phyloP scores from a whole-genome alignment of 306 rosid genomes.

The Spatholobus suberectus region DNA sequence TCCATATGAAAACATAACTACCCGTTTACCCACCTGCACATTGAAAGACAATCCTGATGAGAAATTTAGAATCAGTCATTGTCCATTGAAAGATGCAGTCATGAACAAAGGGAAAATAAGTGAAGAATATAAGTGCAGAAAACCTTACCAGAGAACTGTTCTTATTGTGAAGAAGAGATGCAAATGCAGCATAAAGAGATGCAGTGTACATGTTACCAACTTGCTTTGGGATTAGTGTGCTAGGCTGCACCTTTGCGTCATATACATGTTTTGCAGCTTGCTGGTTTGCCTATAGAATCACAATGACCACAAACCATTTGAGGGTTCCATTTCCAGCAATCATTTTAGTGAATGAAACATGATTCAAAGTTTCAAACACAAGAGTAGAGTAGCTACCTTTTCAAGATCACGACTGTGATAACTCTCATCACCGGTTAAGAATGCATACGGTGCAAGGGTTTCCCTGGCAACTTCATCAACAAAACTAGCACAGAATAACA shows the following conservation, averaged over 20 bases:
- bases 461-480: constrained; percentile 69
- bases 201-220: no score
- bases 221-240: constrained; percentile 85
- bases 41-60: constrained; percentile 14
- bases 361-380: constrained; percentile 19
- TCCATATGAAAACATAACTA: constrained; percentile 82
- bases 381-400: constrained; percentile 57
- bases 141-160: constrained; percentile 60
- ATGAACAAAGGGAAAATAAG: neutral
- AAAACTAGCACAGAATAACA: constrained; percentile 53
- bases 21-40: constrained; percentile 70
- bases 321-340: neutral
- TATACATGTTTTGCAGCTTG: constrained; percentile 71
- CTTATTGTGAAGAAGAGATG: constrained; percentile 74
- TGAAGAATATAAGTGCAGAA: neutral
- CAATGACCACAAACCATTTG: constrained; percentile 12
- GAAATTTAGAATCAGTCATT: constrained; percentile 7
- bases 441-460: constrained; percentile 64
- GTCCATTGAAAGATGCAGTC: neutral
- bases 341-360: neutral
- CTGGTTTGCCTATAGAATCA: constrained; percentile 64
- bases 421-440: constrained; percentile 72
- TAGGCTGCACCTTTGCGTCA: constrained; percentile 75
- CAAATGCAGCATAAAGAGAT: constrained; percentile 85
- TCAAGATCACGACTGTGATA: constrained; percentile 84